Percentiles rank a stretch among this genome's conserved stretches.
phyloP scores from a whole-genome alignment of 495 filamentous ascomycete genomes.

The Cercophora scortea region DNA sequence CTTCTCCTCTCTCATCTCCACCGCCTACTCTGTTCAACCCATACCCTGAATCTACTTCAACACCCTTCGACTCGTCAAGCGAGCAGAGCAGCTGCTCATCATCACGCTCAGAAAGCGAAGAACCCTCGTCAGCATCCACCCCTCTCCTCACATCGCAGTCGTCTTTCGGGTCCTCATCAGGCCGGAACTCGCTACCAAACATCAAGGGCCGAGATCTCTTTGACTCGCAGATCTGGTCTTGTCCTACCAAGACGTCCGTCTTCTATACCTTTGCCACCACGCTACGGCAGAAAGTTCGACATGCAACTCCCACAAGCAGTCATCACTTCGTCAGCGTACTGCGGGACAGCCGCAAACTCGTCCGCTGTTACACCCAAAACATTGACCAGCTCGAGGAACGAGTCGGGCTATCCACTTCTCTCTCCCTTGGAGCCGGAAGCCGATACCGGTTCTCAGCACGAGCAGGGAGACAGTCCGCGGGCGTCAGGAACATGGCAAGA shows the following conservation, averaged over 20 bases:
- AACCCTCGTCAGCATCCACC: conserved; percentile 26
- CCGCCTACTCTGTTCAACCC: conserved; percentile 36
- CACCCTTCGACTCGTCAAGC: conserved; percentile 18
- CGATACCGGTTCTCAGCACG: conserved; percentile 34
- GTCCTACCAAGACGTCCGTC: conserved; percentile 52
- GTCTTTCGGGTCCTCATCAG: conserved; percentile 20
- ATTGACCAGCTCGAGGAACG: conserved; percentile 63
- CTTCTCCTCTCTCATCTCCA: conserved; percentile 40
- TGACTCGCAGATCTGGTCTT: conserved; percentile 56
- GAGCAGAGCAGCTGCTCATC: conserved; percentile 7
- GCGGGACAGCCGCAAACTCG: conserved; percentile 52
- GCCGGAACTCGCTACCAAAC: conserved; percentile 34
- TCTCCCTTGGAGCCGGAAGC: conserved; percentile 49
- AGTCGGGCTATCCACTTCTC: conserved; percentile 48
- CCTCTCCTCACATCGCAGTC: conserved; percentile 35
- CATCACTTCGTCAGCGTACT: conserved; percentile 57
- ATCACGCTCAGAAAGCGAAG: conserved; percentile 29
- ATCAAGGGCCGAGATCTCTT: conserved; percentile 62
- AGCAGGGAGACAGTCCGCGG: conserved; percentile 11
- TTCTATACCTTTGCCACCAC: conserved; percentile 63
- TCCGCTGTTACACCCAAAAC: conserved; percentile 65
- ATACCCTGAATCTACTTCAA: conserved; percentile 28
- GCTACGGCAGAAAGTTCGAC: conserved; percentile 49
- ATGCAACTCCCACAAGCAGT: conserved; percentile 45
- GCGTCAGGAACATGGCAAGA: conserved; percentile 2